These are phyloP conservation scores for Saccharum spontaneum DNA, from an alignment of 176 grass and related monocot species.

Conservation along the genomic window DNA sequence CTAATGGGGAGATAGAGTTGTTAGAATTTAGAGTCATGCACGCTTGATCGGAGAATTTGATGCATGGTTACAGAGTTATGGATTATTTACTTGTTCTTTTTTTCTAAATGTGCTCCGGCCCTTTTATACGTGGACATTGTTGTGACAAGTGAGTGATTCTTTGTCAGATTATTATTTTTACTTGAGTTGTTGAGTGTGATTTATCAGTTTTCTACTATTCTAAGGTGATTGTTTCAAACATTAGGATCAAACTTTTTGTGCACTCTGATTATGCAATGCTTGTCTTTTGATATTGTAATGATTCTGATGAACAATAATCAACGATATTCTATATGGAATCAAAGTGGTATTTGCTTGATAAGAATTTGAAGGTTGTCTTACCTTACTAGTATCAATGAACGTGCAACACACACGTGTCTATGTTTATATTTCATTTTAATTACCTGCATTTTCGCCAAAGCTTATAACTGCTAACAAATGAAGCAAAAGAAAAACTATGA, in stretches of 20 bases:
- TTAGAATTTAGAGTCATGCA: background rate
- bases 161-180: background rate
- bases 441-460: background rate
- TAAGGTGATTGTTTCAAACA: background rate
- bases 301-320: background rate
- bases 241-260: background rate
- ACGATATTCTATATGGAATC: background rate
- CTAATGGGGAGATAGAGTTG: background rate
- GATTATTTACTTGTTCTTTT: background rate
- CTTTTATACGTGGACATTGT: background rate
- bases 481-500: background rate
- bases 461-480: background rate
- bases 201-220: background rate
- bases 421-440: background rate
- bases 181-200: background rate
- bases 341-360: background rate
- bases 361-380: background rate
- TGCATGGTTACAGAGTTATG: background rate
- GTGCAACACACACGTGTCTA: background rate
- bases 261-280: background rate
- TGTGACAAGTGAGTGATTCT: background rate
- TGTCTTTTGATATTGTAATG: background rate
- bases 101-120: background rate
- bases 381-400: background rate
- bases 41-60: constrained; percentile 12